A percentile compares a stretch with the other conserved stretches of the same genome.
Conservation (phyloP, 192 early-diverging fungal species). For the Hyaloraphidium curvatum region DNA sequence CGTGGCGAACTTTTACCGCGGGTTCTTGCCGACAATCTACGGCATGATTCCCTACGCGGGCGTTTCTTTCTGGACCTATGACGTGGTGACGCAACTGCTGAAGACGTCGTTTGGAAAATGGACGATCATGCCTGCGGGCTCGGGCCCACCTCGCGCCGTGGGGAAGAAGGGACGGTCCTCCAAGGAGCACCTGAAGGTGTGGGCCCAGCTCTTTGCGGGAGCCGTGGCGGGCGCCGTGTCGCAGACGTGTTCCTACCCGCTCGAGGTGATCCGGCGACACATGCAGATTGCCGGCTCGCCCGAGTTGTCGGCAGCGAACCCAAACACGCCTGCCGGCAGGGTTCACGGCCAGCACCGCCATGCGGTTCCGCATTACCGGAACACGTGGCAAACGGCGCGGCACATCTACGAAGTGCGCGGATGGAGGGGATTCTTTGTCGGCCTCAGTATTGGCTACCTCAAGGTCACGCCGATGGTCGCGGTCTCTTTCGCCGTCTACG, state of each 20-base stretch:
- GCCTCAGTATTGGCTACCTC: constrained; percentile 89
- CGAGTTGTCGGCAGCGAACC: neutral
- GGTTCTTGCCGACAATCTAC: constrained; percentile 65
- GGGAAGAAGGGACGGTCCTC: neutral
- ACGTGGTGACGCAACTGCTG: constrained; percentile 38
- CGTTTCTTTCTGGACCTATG: constrained; percentile 81
- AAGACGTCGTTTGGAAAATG: neutral
- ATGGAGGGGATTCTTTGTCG: constrained; percentile 79
- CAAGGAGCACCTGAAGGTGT: constrained; percentile 37
- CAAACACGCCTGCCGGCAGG: neutral
- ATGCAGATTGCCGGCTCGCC: constrained; percentile 56
- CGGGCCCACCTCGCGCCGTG: too few relatives aligned
- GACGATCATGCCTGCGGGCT: too few relatives aligned
- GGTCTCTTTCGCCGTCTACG: constrained; percentile 35
- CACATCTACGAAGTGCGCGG: constrained; percentile 48
- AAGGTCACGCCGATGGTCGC: constrained; percentile 81
- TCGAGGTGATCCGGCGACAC: constrained; percentile 72
- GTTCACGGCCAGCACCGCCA: constrained; percentile 4
- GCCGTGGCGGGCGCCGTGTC: constrained; percentile 65
- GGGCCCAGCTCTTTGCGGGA: constrained; percentile 62
- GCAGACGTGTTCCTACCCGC: constrained; percentile 76
- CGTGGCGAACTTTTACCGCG: constrained; percentile 81
- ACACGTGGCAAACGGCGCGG: constrained; percentile 29
- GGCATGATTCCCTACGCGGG: constrained; percentile 98
- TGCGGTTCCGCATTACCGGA: too few relatives aligned